Percentiles rank a stretch among this genome's conserved stretches.
Conservation (phyloP, 495 filamentous ascomycete genomes). For the Penicillium crystallinum region DNA sequence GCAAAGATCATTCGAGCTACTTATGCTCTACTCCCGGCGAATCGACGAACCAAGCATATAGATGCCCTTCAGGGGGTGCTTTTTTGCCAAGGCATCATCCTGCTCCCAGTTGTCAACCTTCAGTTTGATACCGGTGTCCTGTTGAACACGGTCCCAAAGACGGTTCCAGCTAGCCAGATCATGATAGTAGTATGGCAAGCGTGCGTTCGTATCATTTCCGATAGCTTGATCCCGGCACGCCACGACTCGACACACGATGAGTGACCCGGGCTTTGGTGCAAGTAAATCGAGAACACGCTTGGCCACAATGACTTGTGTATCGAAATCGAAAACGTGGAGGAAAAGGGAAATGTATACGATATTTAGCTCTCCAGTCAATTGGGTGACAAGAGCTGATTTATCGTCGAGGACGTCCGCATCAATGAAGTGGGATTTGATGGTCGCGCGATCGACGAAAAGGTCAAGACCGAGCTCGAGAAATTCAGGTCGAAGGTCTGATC, state of each 20-base stretch:
- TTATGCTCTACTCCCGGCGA: background rate
- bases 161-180: conserved; percentile 31
- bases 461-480: conserved; percentile 47
- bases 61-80: conserved; percentile 1
- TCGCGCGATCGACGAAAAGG: conserved; percentile 43
- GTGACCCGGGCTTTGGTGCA: conserved; percentile 19
- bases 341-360: conserved; percentile 48
- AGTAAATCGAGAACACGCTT: conserved; percentile 26
- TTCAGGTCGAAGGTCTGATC: conserved; percentile 37
- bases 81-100: conserved; percentile 2
- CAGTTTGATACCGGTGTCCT: conserved; percentile 32
- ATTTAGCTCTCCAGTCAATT: conserved; percentile 40
- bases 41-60: conserved; percentile 2
- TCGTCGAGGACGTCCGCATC: conserved; percentile 39
- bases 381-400: conserved; percentile 5
- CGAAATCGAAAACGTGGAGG: conserved; percentile 49
- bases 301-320: conserved; percentile 40
- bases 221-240: conserved; percentile 24
- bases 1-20: background rate
- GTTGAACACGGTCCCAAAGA: conserved; percentile 44
- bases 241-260: conserved; percentile 39
- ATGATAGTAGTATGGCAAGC: conserved; percentile 31
- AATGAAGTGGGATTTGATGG: conserved; percentile 14
- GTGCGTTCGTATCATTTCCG: conserved; percentile 13
- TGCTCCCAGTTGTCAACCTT: conserved; percentile 22